Evolutionary conservation across 2,329 filamentous ascomycete species (phyloP), one percentile per base, ranked within the genome.

Genomic region (Clarireedia hainanense): DNA sequence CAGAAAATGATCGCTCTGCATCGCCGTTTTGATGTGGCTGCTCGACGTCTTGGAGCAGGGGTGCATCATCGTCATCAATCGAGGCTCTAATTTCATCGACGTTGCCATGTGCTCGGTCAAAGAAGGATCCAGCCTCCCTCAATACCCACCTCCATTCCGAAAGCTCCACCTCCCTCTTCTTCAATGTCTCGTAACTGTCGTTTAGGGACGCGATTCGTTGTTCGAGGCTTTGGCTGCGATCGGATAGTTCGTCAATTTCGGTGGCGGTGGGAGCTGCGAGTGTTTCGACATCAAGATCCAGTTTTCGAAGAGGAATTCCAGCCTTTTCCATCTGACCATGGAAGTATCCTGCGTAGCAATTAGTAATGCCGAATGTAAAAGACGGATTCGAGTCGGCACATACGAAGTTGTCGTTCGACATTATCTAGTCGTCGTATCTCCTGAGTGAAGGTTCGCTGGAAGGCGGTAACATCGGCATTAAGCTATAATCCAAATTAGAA

Each of bases 91-190:
- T 97, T 72, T 97, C 92, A 61, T 99, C 94, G 6, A 95, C 95
- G 70, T 95, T 95, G 60, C 91, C 94, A 69, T 96, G 91, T 52
- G 94, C 94, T 63, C 92, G 82, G 70, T 99, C 94, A 65, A 99
- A 99, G 76, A 99, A 99, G 64, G 91, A 90, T 42, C 94, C 94
- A 47, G 95, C 91, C 79, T 99, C 94, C 62, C 90, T 86, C 57
- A 99, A 75, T 51, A 99, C 95, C 90, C 92, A 97, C 68, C 95
- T 88, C 94, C 94, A 97, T 75, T 99, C 94, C 10, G 89, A 95
- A 66, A 99, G 79, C 72, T 99, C 94, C 58, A 95, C 89, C 76
- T 97, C 94, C 57, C 92, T 85, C 77, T 94, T 96, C 82, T 97
- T 97, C 71, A 99, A 75, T 15, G 91, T 96, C 76, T 99, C 94